Evolutionary conservation across 2,329 filamentous ascomycete genomes (phyloP), one percentile per base, ranked within the genome.

Genomic region (Bipolaris bicolor): DNA sequence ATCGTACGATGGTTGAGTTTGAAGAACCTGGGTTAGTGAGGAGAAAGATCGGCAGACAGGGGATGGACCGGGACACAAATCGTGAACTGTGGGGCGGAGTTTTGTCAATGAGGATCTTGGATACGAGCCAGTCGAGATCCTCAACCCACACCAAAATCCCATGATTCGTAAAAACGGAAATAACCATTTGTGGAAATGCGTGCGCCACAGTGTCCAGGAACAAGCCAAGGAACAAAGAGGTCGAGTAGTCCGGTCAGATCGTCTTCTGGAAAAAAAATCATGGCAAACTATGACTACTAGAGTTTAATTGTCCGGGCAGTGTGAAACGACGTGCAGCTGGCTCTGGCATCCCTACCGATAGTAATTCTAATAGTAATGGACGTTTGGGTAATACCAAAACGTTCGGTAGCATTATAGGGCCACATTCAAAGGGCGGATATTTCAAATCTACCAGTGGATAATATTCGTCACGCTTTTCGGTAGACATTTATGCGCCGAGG

Each of bases 401-500:
- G 20, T 26, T 41, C 18, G 39, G 33, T 22, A 26, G 16, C 18
- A 18, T 41, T 34, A 33, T 31, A 10, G 31, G 29, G 20, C 16
- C 7, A 34, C 26, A 22, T 20, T 39, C 3, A 15, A 3, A 10
- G 20, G 11, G 26, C 26, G 15, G 15, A 20, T 3, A 41, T 33
- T 39, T 26, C 13, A 6, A 16, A 13, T 22, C 3, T 51, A 16
- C 24, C 37, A 26, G 15, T 43, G 29, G 24, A 34, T 22, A 15
- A 15, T 10, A 15, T 39, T 39, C 15, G 6, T 69, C 52, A 70
- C 39, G 56, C 50, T 63, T 71, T 76, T 55, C 65, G 70, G 63
- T 76, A 75, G 16, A 76, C 63, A 58, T 60, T 67, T 60, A 76
- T 73, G 44, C 63, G 69, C 18, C 73, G 73, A 37, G 71, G 70